Evolutionary conservation across 2,329 filamentous ascomycete genomes (phyloP).

Genomic region (Diaporthe citriasiana): DNA sequence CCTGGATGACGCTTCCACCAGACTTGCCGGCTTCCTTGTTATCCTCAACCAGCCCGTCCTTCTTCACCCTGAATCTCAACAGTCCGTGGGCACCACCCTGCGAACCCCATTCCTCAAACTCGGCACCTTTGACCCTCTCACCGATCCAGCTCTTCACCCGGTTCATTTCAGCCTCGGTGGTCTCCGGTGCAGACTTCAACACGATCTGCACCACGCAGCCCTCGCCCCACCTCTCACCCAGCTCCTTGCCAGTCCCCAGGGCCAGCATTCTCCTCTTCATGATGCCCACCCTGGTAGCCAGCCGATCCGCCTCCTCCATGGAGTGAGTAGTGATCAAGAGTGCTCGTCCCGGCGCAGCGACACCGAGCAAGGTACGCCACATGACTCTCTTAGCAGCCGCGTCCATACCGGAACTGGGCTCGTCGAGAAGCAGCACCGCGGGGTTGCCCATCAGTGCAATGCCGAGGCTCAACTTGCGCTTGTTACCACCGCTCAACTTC

Average conservation of each 20-base stretch:
- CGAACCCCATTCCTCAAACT: conserved; percentile 65
- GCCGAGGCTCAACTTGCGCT: conserved; percentile 89
- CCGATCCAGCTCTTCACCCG: conserved; percentile 76
- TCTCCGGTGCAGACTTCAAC: conserved; percentile 80
- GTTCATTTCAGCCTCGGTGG: conserved; percentile 76
- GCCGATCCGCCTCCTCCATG: conserved; percentile 95
- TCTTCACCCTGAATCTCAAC: conserved; percentile 38
- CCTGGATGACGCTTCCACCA: neutral
- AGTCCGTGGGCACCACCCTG: conserved; percentile 37
- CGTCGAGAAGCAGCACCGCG: conserved; percentile 87
- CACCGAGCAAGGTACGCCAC: conserved; percentile 83
- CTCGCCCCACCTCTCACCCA: conserved; percentile 83
- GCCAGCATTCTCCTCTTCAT: conserved; percentile 89
- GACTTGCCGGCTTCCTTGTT: conserved; percentile 10
- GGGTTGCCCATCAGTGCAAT: conserved; percentile 96
- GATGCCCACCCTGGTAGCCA: conserved; percentile 87
- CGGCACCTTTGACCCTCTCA: conserved; percentile 72
- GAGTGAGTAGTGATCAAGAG: conserved; percentile 92
- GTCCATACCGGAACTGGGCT: conserved; percentile 90
- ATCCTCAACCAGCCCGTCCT: conserved; percentile 43
- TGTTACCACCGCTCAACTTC: conserved; percentile 90
- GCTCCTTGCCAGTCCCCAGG: conserved; percentile 79
- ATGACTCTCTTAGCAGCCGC: conserved; percentile 92
- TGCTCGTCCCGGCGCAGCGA: conserved; percentile 77
- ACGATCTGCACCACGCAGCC: conserved; percentile 87